Evolutionary conservation across 1,284 basidiomycete genomes (phyloP).

Genomic region (Cryptococcus amylolentus): DNA sequence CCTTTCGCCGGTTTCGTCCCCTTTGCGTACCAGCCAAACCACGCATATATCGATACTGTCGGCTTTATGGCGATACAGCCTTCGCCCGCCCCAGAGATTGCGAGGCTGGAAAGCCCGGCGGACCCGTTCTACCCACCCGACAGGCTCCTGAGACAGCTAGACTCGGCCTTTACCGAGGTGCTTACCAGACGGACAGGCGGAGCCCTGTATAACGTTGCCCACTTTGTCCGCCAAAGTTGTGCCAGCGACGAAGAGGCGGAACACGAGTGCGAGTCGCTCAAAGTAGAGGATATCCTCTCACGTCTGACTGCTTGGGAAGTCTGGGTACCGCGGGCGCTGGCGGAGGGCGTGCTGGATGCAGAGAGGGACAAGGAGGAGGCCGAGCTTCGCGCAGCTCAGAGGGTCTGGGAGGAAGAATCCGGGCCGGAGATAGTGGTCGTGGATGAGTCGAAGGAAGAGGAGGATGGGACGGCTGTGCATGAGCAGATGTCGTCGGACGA

Average conservation of each 20-base stretch:
- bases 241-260: constrained; percentile 14
- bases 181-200: background rate
- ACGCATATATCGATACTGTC: background rate
- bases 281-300: constrained; percentile 1
- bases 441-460: background rate
- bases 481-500: background rate
- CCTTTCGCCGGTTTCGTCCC: constrained; percentile 2
- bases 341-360: background rate
- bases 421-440: background rate
- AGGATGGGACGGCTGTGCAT: background rate
- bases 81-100: background rate
- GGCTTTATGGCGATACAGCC: constrained; percentile 9
- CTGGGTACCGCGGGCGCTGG: constrained; percentile 9
- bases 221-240: background rate
- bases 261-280: constrained; percentile 2
- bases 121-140: constrained; percentile 17
- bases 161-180: constrained; percentile 4
- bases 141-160: constrained; percentile 5
- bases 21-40: background rate
- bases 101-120: background rate
- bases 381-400: background rate
- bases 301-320: constrained; percentile 3
- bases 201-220: constrained; percentile 2
- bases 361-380: background rate
- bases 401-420: background rate